phyloP scores from a whole-genome alignment of 208 protist genomes.

The Vickermania ingenoplastis region DNA sequence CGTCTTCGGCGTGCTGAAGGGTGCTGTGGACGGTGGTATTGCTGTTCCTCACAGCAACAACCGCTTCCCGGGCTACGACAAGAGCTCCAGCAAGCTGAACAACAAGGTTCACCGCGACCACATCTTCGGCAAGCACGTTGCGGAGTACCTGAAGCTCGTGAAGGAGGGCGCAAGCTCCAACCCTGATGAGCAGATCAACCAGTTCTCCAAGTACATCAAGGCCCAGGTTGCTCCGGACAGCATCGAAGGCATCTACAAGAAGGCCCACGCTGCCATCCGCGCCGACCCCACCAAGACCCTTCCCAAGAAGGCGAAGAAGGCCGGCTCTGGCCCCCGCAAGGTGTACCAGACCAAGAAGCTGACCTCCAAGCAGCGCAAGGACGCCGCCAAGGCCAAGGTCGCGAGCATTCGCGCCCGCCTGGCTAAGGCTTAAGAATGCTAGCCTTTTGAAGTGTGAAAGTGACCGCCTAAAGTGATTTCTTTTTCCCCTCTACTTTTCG shows the following conservation, averaged over 20 bases:
- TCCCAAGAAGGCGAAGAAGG: constrained; percentile 53
- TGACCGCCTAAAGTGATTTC: no score
- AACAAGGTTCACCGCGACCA: constrained; percentile 89
- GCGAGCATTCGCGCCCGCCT: constrained; percentile 47
- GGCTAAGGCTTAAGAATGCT: constrained; percentile 9
- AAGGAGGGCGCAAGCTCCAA: constrained; percentile 88
- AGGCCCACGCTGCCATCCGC: constrained; percentile 91
- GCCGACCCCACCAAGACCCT: constrained; percentile 79
- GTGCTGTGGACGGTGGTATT: constrained; percentile 97
- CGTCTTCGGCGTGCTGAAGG: constrained; percentile 93
- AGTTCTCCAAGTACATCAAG: constrained; percentile 94
- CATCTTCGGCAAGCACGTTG: constrained; percentile 97
- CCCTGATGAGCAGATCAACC: constrained; percentile 88
- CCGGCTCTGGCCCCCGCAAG: constrained; percentile 17
- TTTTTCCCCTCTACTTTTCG: no score
- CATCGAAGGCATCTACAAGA: constrained; percentile 94
- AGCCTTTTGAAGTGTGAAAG: no score
- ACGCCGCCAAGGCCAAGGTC: constrained; percentile 58
- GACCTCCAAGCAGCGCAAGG: constrained; percentile 41
- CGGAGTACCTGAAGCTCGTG: constrained; percentile 97
- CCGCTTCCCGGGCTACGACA: constrained; percentile 95
- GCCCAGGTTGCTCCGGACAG: constrained; percentile 84
- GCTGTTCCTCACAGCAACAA: constrained; percentile 95
- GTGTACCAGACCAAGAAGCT: constrained; percentile 42
- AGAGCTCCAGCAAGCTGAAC: constrained; percentile 83